These are phyloP conservation scores for Bruguiera hainesii DNA, from an alignment of 441 rosid species.

Conservation along the genomic window DNA sequence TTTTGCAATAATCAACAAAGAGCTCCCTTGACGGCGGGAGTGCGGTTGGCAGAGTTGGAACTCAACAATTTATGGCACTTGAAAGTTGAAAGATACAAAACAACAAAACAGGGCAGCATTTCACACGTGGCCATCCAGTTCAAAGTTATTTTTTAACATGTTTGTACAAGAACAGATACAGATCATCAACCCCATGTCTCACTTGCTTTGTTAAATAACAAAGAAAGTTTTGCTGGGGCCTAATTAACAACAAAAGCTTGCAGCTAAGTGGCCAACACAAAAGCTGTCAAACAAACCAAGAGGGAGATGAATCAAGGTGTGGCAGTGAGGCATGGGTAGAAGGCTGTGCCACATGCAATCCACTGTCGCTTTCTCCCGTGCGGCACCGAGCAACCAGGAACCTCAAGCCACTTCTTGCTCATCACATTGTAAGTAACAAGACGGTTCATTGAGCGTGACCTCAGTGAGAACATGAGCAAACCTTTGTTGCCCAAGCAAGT, in stretches of 20 bases:
- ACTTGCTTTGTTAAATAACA: conserved; percentile 19
- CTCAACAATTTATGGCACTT: no score
- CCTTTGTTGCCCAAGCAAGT: conserved; percentile 96
- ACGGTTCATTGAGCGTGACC: conserved; percentile 86
- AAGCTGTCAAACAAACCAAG: conserved; percentile 20
- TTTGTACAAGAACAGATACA: conserved; percentile 35
- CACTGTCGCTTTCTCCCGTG: conserved; percentile 76
- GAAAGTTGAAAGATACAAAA: background rate
- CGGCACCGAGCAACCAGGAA: conserved; percentile 75
- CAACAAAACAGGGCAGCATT: background rate
- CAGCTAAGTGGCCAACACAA: conserved; percentile 12
- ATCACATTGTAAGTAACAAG: conserved; percentile 67
- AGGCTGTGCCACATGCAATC: conserved; percentile 93
- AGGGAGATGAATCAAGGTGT: conserved; percentile 39
- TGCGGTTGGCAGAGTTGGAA: no score
- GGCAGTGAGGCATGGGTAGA: conserved; percentile 78
- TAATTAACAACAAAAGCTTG: conserved; percentile 23
- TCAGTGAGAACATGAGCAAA: conserved; percentile 86
- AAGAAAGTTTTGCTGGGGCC: conserved; percentile 16
- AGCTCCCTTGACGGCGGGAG: no score
- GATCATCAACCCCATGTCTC: conserved; percentile 20
- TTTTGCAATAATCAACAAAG: no score
- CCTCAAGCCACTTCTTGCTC: conserved; percentile 78
- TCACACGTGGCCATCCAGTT: conserved; percentile 15
- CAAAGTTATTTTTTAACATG: conserved; percentile 33